These are phyloP conservation scores for Leucocoprinus sp. DNA, from an alignment of 768 basidiomycete genomes.

Conservation along the genomic window DNA sequence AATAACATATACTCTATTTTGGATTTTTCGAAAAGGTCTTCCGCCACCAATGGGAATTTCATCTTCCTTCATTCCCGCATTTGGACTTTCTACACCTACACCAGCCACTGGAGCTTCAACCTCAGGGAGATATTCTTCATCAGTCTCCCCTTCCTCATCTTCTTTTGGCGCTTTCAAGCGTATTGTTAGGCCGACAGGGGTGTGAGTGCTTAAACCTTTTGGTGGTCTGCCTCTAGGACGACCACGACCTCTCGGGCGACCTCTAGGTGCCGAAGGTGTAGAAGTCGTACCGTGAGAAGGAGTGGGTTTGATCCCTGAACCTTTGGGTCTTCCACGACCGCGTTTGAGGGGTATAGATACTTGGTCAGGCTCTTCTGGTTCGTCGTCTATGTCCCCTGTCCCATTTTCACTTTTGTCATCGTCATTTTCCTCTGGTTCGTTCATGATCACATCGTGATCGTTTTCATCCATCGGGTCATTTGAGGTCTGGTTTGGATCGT, in stretches of 20 bases:
- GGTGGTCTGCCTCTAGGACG: conserved; percentile 17
- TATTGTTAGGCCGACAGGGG: conserved; percentile 23
- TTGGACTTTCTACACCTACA: conserved; percentile 26
- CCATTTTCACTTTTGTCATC: conserved; percentile 25
- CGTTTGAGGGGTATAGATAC: conserved; percentile 13
- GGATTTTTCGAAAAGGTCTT: conserved; percentile 66
- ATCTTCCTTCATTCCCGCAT: conserved; percentile 30
- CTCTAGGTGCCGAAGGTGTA: conserved; percentile 6
- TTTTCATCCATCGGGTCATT: conserved; percentile 28
- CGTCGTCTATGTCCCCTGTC: conserved; percentile 23
- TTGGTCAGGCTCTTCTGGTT: conserved; percentile 28
- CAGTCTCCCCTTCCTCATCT: conserved; percentile 26
- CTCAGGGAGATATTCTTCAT: conserved; percentile 23
- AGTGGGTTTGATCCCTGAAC: conserved; percentile 1
- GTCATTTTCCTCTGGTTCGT: conserved; percentile 20
- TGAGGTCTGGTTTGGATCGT: conserved; percentile 22
- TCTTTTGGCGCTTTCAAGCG: conserved; percentile 27
- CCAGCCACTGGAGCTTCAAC: conserved; percentile 23
- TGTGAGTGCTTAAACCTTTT: conserved; percentile 13
- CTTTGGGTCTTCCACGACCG: conserved; percentile 9
- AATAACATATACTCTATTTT: conserved; percentile 67
- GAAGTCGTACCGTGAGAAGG: not conserved
- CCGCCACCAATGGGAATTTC: conserved; percentile 43
- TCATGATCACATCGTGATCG: too few species aligned
- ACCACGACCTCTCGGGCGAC: conserved; percentile 28